Conservation (phyloP, 1,284 basidiomycete species). For the Heterobasidion irregulare region DNA sequence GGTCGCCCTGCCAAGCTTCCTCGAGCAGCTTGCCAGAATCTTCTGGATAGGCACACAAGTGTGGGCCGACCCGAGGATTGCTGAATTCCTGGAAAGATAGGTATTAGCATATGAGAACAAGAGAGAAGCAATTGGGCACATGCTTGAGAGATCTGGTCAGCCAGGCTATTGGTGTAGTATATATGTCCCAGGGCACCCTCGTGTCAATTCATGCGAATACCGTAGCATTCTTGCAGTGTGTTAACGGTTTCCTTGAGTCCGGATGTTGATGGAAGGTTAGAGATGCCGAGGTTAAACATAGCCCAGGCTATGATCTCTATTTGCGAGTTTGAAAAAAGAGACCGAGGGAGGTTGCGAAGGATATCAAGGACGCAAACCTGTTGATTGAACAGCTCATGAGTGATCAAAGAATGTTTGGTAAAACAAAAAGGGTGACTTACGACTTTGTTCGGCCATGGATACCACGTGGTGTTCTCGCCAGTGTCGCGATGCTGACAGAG, state of each 20-base stretch:
- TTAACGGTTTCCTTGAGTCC: background rate
- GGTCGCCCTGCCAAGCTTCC: background rate
- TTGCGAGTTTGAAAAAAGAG: conserved; percentile 9
- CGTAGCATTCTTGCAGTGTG: conserved; percentile 1
- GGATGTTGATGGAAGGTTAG: conserved; percentile 2
- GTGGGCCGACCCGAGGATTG: background rate
- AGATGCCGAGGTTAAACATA: background rate
- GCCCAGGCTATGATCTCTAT: conserved; percentile 7
- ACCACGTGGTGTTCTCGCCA: background rate
- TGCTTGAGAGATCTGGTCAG: background rate
- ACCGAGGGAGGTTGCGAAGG: conserved; percentile 9
- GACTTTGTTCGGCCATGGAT: background rate
- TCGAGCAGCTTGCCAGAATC: background rate
- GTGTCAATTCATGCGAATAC: conserved; percentile 3
- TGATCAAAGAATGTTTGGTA: background rate
- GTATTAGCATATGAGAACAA: background rate
- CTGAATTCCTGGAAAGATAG: background rate
- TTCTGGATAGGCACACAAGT: background rate
- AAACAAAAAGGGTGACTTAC: background rate
- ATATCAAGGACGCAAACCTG: conserved; percentile 10
- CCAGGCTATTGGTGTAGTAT: background rate
- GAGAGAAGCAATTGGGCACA: background rate
- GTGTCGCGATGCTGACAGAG: background rate
- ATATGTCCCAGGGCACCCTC: background rate
- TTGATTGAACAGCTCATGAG: background rate